These are phyloP conservation scores for Geotrichum candidum DNA, from an alignment of 1,139 yeast species.

Conservation along the genomic window DNA sequence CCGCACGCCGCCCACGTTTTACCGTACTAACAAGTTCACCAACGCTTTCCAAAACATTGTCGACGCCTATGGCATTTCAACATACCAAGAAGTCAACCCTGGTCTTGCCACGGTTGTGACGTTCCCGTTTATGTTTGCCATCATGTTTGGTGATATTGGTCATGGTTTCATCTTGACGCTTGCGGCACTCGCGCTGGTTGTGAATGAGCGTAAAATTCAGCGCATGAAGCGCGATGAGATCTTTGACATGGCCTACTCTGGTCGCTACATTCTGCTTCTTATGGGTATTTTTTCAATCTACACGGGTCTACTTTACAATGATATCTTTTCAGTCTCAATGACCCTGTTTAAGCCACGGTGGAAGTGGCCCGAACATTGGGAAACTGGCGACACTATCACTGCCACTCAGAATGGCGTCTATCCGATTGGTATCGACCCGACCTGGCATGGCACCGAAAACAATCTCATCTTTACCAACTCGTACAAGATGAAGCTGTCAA, in stretches of 20 bases:
- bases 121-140: constrained; percentile 97
- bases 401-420: constrained; percentile 67
- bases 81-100: constrained; percentile 93
- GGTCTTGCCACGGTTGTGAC: constrained; percentile 92
- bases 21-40: constrained; percentile 86
- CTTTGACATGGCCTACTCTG: constrained; percentile 91
- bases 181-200: constrained; percentile 64
- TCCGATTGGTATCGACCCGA: constrained; percentile 82
- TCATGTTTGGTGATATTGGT: constrained; percentile 98
- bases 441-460: constrained; percentile 97
- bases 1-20: constrained; percentile 88
- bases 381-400: constrained; percentile 53
- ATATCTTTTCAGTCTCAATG: constrained; percentile 85
- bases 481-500: constrained; percentile 92
- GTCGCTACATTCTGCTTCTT: constrained; percentile 78
- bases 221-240: constrained; percentile 79
- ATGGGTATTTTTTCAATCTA: constrained; percentile 94
- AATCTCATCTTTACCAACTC: constrained; percentile 85
- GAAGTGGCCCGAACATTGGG: constrained; percentile 78
- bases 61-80: constrained; percentile 92
- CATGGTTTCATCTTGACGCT: constrained; percentile 79
- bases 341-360: constrained; percentile 82
- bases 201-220: constrained; percentile 60
- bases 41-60: constrained; percentile 86
- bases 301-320: constrained; percentile 91